Base-by-base conservation (phyloP, 352 stramenopile species). In the Aphanomyces astaci region DNA sequence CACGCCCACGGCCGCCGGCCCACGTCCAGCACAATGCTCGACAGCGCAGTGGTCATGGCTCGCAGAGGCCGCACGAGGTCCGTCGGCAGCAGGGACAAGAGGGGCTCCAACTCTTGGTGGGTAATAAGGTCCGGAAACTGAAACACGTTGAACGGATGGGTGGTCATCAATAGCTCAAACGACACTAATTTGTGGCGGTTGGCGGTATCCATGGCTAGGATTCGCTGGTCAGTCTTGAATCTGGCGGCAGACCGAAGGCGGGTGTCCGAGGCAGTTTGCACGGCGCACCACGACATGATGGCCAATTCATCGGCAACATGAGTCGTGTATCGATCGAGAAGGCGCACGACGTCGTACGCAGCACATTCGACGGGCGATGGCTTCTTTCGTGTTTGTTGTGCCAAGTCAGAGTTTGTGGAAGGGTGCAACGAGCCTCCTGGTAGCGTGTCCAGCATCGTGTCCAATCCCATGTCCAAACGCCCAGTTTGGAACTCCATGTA, bases 11-110 rank as follows among this genome's bases (percentile, higher is more conserved):
- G 75, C 40, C 73, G 40, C 1, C 76, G 70, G 0, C 78, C 73
- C 0, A 78, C 53, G 27, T 86, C 76, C 10, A 88, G 28, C 24
- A 67, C 78, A 2, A 86, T 49, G 13, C 85, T 76, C 0, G 82
- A 69, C 1, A 88, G 71, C 52, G 54, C 46, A 11, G 55, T 7
- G 4, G 40, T 25, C 3, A 64, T 25, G 7, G 25, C 19, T 10
- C 9, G 55, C 22, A 64, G 55, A 11, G 30, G 33, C 40, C n/a
- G 13, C 4, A 31, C 30, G 3, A 64, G n/a, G 11, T 49, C 55
- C 11, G 17, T 3, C 17, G 55, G 55, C 22, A 64, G 24, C 3
- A 64, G 24, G 3, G 3, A 25, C 13, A 64, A 49, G 19, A 64
- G 13, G 17, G 4, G 15, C 15, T 30, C 40, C 40, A 64, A 15